Evolutionary conservation across 2,329 filamentous ascomycete genomes (phyloP), one percentile per base, ranked within the genome.

Genomic region (Monilinia vaccinii-corymbosi): DNA sequence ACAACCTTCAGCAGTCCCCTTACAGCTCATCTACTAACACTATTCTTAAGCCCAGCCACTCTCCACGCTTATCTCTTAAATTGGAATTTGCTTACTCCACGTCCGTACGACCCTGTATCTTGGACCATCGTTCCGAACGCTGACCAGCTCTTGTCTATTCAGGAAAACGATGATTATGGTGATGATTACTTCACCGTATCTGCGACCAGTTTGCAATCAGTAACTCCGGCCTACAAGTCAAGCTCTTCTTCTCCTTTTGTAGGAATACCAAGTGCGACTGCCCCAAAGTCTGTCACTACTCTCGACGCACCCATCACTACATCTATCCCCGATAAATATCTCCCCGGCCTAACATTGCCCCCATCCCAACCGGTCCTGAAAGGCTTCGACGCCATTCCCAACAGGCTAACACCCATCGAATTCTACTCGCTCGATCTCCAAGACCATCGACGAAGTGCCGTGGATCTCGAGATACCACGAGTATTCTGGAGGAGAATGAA

Each of bases 41-140:
- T 31, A 3, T 28, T 16, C 47, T 42, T n/a, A 36, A 59, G 57
- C 13, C 23, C 31, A 9, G 16, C 21, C 8, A 53, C 36, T 21
- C 40, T 59, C n/a, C 57, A 59, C 8, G 46, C 48, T 16, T 59
- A 59, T 31, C 57, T 59, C 23, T 34, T 31, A 11, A 55, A 55
- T 38, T 59, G 57, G 48, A 55, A 55, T 40, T 32, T 59, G 21
- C 49, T 53, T 25, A 58, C 45, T 51, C 47, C 55, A 51, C 56
- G 56, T 53, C 18, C 48, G 38, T 36, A 56, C 31, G n/a, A 40
- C 7, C 40, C 23, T 25, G 18, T 38, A 46, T 11, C 38, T 31
- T 46, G 31, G 23, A 21, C 16, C 32, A 23, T 32, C 18, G 40
- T 47, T 5, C 11, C 32, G 14, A 18, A 25, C 16, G 46, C 46